Base-by-base conservation (phyloP, 306 rosid species). In the Pyrus betulifolia region DNA sequence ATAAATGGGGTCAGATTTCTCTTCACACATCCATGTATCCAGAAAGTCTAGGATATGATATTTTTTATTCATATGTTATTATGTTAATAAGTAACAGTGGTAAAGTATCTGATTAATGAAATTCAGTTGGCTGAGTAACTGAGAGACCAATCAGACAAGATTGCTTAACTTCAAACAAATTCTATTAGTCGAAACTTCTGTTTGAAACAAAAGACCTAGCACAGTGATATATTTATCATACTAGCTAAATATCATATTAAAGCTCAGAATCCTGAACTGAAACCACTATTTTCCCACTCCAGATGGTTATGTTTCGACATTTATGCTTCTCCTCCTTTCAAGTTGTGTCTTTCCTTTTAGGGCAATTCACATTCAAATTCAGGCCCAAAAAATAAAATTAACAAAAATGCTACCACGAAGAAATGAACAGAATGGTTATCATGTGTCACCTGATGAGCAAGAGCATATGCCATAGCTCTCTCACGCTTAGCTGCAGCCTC, bases 401-500 rank as follows among this genome's bases (percentile, higher is more conserved):
- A 61, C 62, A 51, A 35, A 67, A 15, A 68, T 35, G 62, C 23
- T 21, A 46, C 58, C 52, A 17, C 44, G 21, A 49, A 19, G 59
- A 60, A 65, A 46, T 80, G 23, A 72, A 65, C 70, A 64, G 33
- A 75, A 23, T 25, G 11, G 68, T 66, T 42, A 61, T 17, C 55
- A 72, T 73, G 67, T 74, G 75, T 86, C 78, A 93, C 97, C 98
- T 91, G 98, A 78, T 91, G 92, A 72, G 98, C 89, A 78, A 93
- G 78, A 82, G 98, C 97, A 86, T 91, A 93, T 60, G 97, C 98
- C 98, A 88, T 91, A 46, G 96, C 96, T 88, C 98, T 88, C 91
- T 93, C 98, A 46, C 97, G 93, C 89, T 91, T 93, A 63, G 93
- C 96, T 27, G 98, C 97, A 75, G 97, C 99, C 87, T 96, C 99